Evolutionary conservation across 208 protist species (phyloP).

Genomic region (Balamuthia mandrillaris): DNA sequence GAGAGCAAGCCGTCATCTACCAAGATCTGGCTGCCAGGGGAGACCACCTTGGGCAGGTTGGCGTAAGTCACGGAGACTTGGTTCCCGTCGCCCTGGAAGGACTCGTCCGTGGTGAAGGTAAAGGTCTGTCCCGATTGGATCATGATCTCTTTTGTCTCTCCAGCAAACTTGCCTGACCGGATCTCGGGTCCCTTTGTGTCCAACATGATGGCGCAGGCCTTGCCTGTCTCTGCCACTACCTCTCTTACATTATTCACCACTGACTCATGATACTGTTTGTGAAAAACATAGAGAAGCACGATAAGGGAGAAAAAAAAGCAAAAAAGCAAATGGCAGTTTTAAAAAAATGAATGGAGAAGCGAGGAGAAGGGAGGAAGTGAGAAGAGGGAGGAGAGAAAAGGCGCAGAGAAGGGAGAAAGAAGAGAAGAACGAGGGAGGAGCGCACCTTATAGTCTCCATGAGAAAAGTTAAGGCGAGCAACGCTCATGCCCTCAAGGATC

Average conservation of each 20-base stretch:
- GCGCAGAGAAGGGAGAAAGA: too few relatives aligned
- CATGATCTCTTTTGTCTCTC: not conserved
- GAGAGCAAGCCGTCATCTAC: constrained; percentile 94
- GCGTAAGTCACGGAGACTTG: too few relatives aligned
- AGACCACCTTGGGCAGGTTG: too few relatives aligned
- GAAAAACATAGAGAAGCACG: not conserved
- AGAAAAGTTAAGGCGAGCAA: not conserved
- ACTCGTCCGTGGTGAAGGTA: too few relatives aligned
- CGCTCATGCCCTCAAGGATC: not conserved
- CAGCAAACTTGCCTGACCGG: too few relatives aligned
- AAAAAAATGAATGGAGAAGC: not conserved
- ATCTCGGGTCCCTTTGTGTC: not conserved
- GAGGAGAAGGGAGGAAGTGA: too few relatives aligned
- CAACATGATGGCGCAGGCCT: not conserved
- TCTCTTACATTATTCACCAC: not conserved
- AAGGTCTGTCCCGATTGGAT: too few relatives aligned
- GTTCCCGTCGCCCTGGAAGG: too few relatives aligned
- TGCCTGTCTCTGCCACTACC: not conserved
- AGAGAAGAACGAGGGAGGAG: too few relatives aligned
- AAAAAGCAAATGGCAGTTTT: not conserved
- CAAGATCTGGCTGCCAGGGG: constrained; percentile 84
- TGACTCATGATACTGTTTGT: not conserved
- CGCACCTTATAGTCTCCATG: too few relatives aligned
- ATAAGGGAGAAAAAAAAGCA: not conserved
- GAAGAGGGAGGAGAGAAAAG: too few relatives aligned